Base-by-base conservation (phyloP, 345 rosid genomes). In the Populus tremula region DNA sequence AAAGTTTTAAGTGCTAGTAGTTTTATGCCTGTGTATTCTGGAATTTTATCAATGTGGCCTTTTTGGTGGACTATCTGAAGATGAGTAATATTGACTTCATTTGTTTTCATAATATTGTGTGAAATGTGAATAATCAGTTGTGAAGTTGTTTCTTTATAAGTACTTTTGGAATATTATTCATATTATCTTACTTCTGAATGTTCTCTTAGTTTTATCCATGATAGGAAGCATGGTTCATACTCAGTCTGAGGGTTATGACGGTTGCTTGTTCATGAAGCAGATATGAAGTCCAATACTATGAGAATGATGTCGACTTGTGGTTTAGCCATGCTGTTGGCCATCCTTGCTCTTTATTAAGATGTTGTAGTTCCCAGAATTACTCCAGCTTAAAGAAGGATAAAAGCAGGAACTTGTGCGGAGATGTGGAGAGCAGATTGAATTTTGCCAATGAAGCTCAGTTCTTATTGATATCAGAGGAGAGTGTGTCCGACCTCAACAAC, bases 391-490 rank as follows among this genome's bases (percentile, higher is more conserved):
- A 83, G 84, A 82, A 79, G 80, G 85, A 78, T 71, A 74, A 78
- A 82, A 78, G 78, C 73, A 69, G 65, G 45, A 89, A 80, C 36
- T 65, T 79, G 80, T 93, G 99, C 85, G 86, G 95, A 83, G 91
- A 90, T 80, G 82, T 82, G 79, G 88, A 81, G 53, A 84, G 87
- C 83, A 87, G 76, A 76, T 82, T 88, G 82, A 93, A 87, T 82
- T 96, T 93, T 85, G 81, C 90, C 73, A 96, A 96, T 73, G 99
- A 93, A 90, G 99, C 94, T 84, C 98, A 92, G 86, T 89, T 92
- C 82, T 83, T 96, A 71, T 81, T 93, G 79, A 78, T 96, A 85
- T 89, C 96, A 1, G 97, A 92, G 82, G 96, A 88, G 85, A 96
- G 99, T 43, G 82, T 93, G 39, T 85, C 90, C 5, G 96, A 96